Evolutionary conservation across 148 eudicot genomes (phyloP).

Genomic region (Polygonum aviculare): DNA sequence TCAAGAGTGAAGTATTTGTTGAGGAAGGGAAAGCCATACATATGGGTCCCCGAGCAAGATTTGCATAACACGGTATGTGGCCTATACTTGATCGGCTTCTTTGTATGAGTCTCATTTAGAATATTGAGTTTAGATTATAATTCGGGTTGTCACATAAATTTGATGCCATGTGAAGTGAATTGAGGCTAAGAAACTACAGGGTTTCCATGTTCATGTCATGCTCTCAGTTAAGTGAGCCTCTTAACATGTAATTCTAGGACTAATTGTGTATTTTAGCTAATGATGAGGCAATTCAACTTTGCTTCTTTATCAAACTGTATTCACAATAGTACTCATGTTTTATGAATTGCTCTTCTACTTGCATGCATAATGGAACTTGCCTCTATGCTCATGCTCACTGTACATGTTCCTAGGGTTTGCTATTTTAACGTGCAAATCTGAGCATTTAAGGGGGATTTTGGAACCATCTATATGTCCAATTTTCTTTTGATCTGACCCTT

Average conservation of each 20-base stretch:
- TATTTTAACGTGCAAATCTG: neutral
- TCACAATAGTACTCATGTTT: neutral
- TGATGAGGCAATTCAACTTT: neutral
- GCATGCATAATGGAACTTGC: neutral
- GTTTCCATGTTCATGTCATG: neutral
- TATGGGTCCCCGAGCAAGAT: constrained; percentile 78
- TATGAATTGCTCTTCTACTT: neutral
- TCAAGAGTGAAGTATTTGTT: constrained; percentile 74
- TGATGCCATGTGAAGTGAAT: neutral
- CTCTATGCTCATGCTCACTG: neutral
- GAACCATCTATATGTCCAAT: neutral
- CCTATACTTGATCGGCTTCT: neutral
- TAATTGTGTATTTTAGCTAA: neutral
- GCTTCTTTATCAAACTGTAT: neutral
- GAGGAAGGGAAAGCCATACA: constrained; percentile 63
- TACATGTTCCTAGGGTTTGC: neutral
- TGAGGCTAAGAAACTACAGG: neutral
- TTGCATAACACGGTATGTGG: constrained; percentile 61
- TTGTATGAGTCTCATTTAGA: neutral
- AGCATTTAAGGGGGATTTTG: neutral
- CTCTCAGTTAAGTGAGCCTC: neutral
- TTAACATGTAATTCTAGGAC: neutral
- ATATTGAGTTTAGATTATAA: neutral
- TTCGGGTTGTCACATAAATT: neutral
- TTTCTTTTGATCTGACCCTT: neutral